Conservation (phyloP, 2,329 filamentous ascomycete genomes). For the Byssothecium circinans region DNA sequence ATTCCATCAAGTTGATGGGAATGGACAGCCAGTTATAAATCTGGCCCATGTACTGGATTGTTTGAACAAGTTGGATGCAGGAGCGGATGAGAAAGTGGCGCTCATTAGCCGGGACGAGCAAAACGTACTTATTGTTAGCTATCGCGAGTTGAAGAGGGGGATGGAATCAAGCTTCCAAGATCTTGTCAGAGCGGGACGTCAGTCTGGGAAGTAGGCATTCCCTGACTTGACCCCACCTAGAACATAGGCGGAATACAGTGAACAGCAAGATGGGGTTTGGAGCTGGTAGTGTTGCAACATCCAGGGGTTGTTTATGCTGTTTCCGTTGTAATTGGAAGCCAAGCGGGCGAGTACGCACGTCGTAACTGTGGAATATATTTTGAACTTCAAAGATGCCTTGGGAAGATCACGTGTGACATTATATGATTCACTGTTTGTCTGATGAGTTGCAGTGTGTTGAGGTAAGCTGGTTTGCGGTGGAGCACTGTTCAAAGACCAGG, state of each 20-base stretch:
- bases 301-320: not conserved
- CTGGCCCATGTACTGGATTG: conserved; percentile 84
- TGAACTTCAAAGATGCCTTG: not conserved
- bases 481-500: too few species aligned
- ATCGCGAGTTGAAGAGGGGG: conserved; percentile 78
- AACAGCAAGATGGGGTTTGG: not conserved
- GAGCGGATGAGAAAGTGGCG: conserved; percentile 80
- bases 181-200: conserved; percentile 43
- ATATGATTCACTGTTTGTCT: too few species aligned
- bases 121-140: conserved; percentile 83
- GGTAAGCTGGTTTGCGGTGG: too few species aligned
- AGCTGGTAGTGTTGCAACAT: not conserved
- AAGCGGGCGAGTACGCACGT: not conserved
- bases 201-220: conserved; percentile 28
- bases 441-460: too few species aligned
- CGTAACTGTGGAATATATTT: conserved; percentile 2
- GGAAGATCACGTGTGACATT: too few species aligned
- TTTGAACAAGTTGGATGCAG: conserved; percentile 90
- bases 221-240: conserved; percentile 6
- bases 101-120: conserved; percentile 89
- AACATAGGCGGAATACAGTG: not conserved
- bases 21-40: conserved; percentile 81
- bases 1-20: conserved; percentile 90
- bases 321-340: not conserved
- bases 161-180: conserved; percentile 65